Base-by-base conservation (phyloP, 2,329 filamentous ascomycete species). In the Penicillium sp. region DNA sequence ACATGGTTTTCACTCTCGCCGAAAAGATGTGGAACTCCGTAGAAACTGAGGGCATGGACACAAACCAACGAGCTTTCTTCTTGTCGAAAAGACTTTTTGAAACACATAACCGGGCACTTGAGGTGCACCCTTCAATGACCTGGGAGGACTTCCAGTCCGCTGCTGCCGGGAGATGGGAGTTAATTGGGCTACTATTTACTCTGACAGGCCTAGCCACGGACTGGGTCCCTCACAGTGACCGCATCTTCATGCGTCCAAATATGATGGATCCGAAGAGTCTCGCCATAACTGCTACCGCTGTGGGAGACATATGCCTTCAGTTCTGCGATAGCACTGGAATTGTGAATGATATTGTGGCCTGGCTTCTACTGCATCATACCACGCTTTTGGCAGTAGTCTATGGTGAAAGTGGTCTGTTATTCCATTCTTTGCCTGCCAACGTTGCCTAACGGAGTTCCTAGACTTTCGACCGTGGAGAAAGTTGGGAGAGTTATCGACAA, bases 401-500 rank as follows among this genome's bases (percentile, higher is more conserved):
- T 53, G 68, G 67, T 9, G 65, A 70, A 46, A 50, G 60, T 41
- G 56, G 59, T 69, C 46, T 57, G 59, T 57, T 40, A 4, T 21
- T 15, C 25, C 38, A 2, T 19, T 54, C 31, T 13, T 50, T 35
- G 19, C 12, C 19, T 38, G 12, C 23, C 17, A 27, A 35, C 8
- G 13, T 33, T 13, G 10, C 6, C 31, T 43, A 41, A 58, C 33
- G 10, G 37, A 25, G 3, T 12, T 12, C 29, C 4, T 50, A 79
- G 78, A 78, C 57, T 78, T 77, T 45, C 69, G 73, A 23, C 74
- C 76, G 0, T 81, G 78, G 78, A 70, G 75, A 33, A 75, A 71
- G 43, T 64, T 81, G 5, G 78, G 78, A 17, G 78, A 81, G 49
- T 69, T 81, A 2, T 71, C 74, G 2, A 76, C 72, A 21, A 76